Conservation (phyloP, 2,329 filamentous ascomycete genomes). For the Chrysoporthe deuterocubensis region DNA sequence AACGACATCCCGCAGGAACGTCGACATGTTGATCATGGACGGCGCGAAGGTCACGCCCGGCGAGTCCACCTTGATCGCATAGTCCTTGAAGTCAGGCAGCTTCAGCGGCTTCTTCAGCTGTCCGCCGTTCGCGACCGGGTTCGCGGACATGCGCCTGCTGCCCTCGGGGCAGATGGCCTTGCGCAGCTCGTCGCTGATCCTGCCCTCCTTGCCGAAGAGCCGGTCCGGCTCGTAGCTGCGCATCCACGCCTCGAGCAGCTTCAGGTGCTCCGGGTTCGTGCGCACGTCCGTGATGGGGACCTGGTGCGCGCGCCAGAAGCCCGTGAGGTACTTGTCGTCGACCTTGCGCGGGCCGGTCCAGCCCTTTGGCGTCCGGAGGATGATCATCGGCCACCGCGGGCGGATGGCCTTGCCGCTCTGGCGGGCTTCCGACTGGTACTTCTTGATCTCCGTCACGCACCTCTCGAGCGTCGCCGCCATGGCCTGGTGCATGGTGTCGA, state of each 20-base stretch:
- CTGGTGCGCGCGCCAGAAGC: conserved; percentile 81
- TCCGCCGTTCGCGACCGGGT: conserved; percentile 76
- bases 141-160: conserved; percentile 74
- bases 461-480: conserved; percentile 79
- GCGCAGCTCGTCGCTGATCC: conserved; percentile 64
- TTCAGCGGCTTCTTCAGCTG: conserved; percentile 67
- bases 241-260: conserved; percentile 77
- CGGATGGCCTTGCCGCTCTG: conserved; percentile 71
- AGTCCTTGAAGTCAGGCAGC: conserved; percentile 72
- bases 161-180: conserved; percentile 65
- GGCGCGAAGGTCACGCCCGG: conserved; percentile 60
- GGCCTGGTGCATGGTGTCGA: conserved; percentile 78
- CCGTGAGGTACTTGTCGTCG: conserved; percentile 71
- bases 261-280: conserved; percentile 67
- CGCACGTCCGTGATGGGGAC: conserved; percentile 74
- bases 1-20: conserved; percentile 70
- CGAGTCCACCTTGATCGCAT: conserved; percentile 64
- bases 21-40: conserved; percentile 73
- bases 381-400: conserved; percentile 78
- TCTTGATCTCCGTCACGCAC: conserved; percentile 70
- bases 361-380: conserved; percentile 78
- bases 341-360: conserved; percentile 78
- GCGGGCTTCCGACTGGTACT: conserved; percentile 72
- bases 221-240: conserved; percentile 74
- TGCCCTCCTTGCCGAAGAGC: conserved; percentile 68